These are phyloP conservation scores for Yamadazyma membranifaciens DNA, from an alignment of 1,139 yeast genomes.

Conservation along the genomic window DNA sequence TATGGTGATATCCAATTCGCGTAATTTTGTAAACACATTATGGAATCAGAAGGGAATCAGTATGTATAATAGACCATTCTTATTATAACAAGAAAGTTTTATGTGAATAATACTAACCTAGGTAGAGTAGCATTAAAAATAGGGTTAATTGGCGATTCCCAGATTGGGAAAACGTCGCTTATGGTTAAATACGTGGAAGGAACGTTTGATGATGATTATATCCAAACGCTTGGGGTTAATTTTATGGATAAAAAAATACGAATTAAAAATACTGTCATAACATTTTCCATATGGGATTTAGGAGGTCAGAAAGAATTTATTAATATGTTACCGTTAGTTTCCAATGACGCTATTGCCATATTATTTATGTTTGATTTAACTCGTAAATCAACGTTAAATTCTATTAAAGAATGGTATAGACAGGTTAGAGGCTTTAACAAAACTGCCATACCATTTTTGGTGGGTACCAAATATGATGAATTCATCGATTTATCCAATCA, in stretches of 20 bases:
- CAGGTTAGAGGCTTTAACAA: conserved; percentile 90
- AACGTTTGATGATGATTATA: conserved; percentile 86
- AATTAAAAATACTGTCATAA: conserved; percentile 83
- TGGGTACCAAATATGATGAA: conserved; percentile 92
- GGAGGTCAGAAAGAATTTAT: conserved; percentile 97
- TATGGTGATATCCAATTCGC: conserved; percentile 3
- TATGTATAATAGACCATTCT: no score
- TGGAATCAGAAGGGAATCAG: conserved; percentile 28
- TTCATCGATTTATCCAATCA: conserved; percentile 77
- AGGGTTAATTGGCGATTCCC: conserved; percentile 95
- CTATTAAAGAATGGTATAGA: conserved; percentile 92
- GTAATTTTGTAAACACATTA: conserved; percentile 8
- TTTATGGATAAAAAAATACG: conserved; percentile 90
- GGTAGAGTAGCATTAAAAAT: conserved; percentile 76
- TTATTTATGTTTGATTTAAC: conserved; percentile 92
- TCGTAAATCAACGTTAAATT: conserved; percentile 79
- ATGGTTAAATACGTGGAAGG: conserved; percentile 98
- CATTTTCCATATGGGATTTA: conserved; percentile 92
- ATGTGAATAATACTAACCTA: conserved; percentile 9
- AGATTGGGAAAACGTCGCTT: conserved; percentile 94
- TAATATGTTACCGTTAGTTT: conserved; percentile 92
- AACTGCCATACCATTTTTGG: conserved; percentile 87
- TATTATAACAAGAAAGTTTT: no score
- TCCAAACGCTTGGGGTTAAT: conserved; percentile 93
- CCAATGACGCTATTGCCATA: conserved; percentile 91